Evolutionary conservation across 495 filamentous ascomycete genomes (phyloP).

Genomic region (Neurospora sp.): DNA sequence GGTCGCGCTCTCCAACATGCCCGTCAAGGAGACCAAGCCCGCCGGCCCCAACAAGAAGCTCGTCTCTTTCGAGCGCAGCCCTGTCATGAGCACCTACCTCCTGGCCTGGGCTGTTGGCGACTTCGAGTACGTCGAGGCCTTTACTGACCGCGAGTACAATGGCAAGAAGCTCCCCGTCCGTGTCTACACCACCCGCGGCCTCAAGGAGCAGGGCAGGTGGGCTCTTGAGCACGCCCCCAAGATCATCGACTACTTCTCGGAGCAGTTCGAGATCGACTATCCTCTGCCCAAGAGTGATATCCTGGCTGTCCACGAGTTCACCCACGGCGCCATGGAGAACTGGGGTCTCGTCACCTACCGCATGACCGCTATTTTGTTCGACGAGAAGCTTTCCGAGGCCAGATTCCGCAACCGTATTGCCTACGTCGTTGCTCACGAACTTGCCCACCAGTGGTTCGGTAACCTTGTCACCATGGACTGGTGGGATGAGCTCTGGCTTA

Average conservation of each 20-base stretch:
- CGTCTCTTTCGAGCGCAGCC: constrained; percentile 76
- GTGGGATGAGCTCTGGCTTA: constrained; percentile 96
- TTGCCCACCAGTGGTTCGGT: constrained; percentile 98
- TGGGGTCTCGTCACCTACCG: constrained; percentile 97
- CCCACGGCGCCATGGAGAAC: constrained; percentile 56
- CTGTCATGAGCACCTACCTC: constrained; percentile 96
- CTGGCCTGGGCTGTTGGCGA: constrained; percentile 94
- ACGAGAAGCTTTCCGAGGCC: constrained; percentile 81
- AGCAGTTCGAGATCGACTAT: constrained; percentile 90
- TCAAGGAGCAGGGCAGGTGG: constrained; percentile 79
- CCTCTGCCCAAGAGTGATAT: constrained; percentile 93
- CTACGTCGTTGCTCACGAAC: constrained; percentile 88
- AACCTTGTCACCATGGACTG: constrained; percentile 85
- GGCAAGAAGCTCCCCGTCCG: constrained; percentile 84
- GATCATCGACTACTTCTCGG: constrained; percentile 90
- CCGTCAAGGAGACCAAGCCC: constrained; percentile 56
- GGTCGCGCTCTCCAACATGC: constrained; percentile 91
- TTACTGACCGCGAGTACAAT: constrained; percentile 79
- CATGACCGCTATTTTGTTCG: constrained; percentile 84
- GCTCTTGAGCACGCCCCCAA: constrained; percentile 78
- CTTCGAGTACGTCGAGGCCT: constrained; percentile 89
- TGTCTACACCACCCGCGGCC: constrained; percentile 85
- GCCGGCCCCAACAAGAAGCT: constrained; percentile 57
- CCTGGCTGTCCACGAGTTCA: constrained; percentile 92
- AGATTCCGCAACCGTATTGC: constrained; percentile 84